Evolutionary conservation across 257 asterid genomes (phyloP).

Genomic region (Gardenia jasminoides): DNA sequence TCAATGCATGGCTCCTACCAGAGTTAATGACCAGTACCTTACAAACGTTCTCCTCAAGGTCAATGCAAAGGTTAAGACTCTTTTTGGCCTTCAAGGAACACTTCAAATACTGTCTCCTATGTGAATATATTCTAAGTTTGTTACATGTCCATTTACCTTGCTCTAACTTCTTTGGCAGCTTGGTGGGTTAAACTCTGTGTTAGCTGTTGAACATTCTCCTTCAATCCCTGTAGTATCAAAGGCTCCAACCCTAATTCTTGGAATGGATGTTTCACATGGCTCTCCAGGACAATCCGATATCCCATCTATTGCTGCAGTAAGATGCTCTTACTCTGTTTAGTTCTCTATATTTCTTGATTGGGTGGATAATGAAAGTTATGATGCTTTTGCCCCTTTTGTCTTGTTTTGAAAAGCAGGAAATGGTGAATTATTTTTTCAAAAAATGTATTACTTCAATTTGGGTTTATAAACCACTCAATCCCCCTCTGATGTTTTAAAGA

Average conservation of each 20-base stretch:
- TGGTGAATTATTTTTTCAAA: neutral
- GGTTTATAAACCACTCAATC: neutral
- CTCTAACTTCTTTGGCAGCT: slow-evolving; percentile 46
- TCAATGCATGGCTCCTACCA: slow-evolving; percentile 75
- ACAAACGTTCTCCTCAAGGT: slow-evolving; percentile 75
- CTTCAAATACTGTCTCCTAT: neutral
- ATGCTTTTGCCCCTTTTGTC: too few species aligned
- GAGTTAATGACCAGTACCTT: slow-evolving; percentile 73
- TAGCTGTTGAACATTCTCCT: slow-evolving; percentile 56
- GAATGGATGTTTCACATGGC: slow-evolving; percentile 97
- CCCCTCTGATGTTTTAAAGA: neutral
- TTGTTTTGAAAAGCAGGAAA: too few species aligned
- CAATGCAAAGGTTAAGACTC: slow-evolving; percentile 70
- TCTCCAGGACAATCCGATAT: slow-evolving; percentile 95
- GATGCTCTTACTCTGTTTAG: neutral
- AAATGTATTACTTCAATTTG: neutral
- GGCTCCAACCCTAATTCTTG: slow-evolving; percentile 75
- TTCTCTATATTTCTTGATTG: neutral
- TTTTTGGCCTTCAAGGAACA: neutral
- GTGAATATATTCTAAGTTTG: neutral
- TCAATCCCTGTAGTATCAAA: slow-evolving; percentile 69
- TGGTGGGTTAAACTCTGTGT: slow-evolving; percentile 82
- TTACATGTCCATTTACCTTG: neutral
- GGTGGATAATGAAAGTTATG: neutral
- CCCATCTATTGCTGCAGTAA: slow-evolving; percentile 96